These are phyloP conservation scores for Botrytis paeoniae DNA, from an alignment of 2,329 filamentous ascomycete species.

Conservation along the genomic window DNA sequence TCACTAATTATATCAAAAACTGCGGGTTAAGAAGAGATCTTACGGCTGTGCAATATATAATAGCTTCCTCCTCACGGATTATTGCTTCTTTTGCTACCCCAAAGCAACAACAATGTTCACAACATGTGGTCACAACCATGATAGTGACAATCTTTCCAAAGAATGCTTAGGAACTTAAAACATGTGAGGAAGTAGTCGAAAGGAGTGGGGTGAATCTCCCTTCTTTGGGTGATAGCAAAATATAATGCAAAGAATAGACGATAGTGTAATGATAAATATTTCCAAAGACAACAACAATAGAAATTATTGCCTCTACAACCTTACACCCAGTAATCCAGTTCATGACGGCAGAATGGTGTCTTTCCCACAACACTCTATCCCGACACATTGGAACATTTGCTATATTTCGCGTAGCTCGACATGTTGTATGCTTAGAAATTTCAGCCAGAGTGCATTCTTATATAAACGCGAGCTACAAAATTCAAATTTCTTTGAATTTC, in stretches of 20 bases:
- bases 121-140: too few relatives aligned
- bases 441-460: background rate
- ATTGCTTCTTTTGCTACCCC: background rate
- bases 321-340: accelerated
- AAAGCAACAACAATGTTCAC: background rate
- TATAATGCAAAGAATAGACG: background rate
- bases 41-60: background rate
- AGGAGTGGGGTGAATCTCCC: background rate
- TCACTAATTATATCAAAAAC: background rate
- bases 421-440: background rate
- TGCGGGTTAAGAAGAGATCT: too few relatives aligned
- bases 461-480: background rate
- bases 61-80: background rate
- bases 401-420: background rate
- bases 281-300: too few relatives aligned
- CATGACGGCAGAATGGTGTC: accelerated
- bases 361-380: background rate
- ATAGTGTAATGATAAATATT: background rate
- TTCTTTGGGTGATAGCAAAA: background rate
- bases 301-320: accelerated
- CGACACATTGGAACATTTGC: background rate
- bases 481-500: background rate
- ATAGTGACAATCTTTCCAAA: too few relatives aligned
- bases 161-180: background rate
- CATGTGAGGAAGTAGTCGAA: background rate